Conservation (phyloP, 805 yeast genomes). For the Ogataea trehalophila region DNA sequence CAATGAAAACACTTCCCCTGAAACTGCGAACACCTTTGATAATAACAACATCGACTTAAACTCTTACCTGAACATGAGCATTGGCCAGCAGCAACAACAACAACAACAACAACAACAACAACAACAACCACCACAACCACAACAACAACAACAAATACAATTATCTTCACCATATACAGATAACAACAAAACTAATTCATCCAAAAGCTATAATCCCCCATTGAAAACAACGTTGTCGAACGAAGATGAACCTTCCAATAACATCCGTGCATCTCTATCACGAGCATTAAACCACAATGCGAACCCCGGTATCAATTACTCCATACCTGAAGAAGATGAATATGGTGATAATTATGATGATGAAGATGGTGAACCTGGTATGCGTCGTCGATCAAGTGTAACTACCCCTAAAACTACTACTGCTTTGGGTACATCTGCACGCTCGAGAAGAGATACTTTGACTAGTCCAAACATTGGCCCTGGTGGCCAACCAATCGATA, state of each 20-base stretch:
- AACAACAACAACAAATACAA: too few species aligned
- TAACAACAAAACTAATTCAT: neutral
- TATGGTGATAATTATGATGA: conserved; percentile 8
- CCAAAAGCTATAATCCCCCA: too few species aligned
- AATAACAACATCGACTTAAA: too few species aligned
- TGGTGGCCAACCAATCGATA: conserved; percentile 29
- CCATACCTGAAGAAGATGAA: conserved; percentile 16
- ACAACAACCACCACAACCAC: too few species aligned
- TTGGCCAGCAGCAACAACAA: neutral
- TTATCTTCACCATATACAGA: neutral
- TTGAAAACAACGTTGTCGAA: conserved; percentile 1
- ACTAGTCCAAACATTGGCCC: conserved; percentile 8
- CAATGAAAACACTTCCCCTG: too few species aligned
- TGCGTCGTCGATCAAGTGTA: neutral
- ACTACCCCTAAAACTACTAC: neutral
- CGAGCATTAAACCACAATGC: conserved; percentile 12
- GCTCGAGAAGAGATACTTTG: conserved; percentile 16
- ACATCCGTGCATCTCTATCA: conserved; percentile 19
- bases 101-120: too few species aligned
- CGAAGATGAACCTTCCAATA: conserved; percentile 4
- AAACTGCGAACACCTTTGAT: too few species aligned
- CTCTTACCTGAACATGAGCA: neutral
- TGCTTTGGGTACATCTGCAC: neutral
- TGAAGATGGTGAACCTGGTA: neutral
- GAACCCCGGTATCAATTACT: conserved; percentile 3